Base-by-base conservation (phyloP, 805 yeast genomes). In the Teunomyces gatunensis region DNA sequence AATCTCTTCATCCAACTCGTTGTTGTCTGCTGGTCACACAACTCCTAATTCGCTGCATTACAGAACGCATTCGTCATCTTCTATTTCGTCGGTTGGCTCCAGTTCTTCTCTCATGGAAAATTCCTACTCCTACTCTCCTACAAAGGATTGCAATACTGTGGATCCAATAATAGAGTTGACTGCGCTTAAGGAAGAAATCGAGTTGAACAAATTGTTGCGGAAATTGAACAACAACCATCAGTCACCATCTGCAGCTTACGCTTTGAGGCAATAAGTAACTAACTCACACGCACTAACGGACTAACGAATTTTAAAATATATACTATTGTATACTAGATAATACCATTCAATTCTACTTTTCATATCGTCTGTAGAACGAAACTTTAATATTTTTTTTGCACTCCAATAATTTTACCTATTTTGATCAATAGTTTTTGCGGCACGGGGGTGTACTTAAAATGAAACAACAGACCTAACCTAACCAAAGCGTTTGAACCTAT, bases 91-190 rank as follows among this genome's bases (percentile, higher is more conserved):
- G n/a, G 27, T 43, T 9, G n/a, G 42, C 36, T 48, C 51, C 18
- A 34, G 23, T 7, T 25, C 34, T 15, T 45, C 48, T 10, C 34
- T 45, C 20, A 45, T 52, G 52, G 49, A 46, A 32, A 23, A 41
- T 10, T 39, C 50, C 6, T 33, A 39, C 25, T 29, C 54, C 7
- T 33, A 44, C n/a, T 35, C 48, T 4, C 51, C 51, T 7, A 35
- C 36, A 11, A 44, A 17, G 15, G 42, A 29, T 21, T 10, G 27
- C 32, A 27, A 37, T 18, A 45, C 36, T 27, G 58, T 68, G 33
- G 71, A 68, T 50, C 74, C 74, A 13, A 47, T 59, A 7, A 66
- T 68, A 35, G 74, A 68, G 51, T 51, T 65, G 39, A 55, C 72
- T 11, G 74, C 74, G 9, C 53, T 59, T 36, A 64, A 63, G 27